Evolutionary conservation across 2,329 filamentous ascomycete species (phyloP), one percentile per base, ranked within the genome.

Genomic region (Thielaviopsis populi): DNA sequence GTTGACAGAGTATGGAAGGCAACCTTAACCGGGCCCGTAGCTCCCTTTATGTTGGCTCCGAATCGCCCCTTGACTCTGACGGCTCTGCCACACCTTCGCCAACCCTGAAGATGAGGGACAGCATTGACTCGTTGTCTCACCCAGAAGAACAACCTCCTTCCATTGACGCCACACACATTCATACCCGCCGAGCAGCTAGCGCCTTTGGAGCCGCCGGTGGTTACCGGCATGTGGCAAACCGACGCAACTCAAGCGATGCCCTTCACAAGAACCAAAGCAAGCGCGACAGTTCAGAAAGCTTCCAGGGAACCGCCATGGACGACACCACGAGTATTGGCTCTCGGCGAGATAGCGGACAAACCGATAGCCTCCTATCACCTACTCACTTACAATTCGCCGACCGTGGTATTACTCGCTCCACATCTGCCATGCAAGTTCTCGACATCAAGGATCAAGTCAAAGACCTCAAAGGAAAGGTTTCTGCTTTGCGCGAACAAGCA

Each of bases 1-100:
- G 8, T 72, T n/a, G n/a, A n/a, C n/a, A 95, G 90, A 88, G 89
- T 40, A 96, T 96, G 91, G 92, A 96, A 74, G 90, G 87, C 43
- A 96, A 96, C 69, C 78, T 96, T 22, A 86, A 81, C 65, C 86
- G 89, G 66, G 91, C 90, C 37, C 83, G 89, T 69, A 84, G 82
- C 67, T 86, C 86, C 10, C 77, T 89, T 27, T 78, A 82, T 56
- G 75, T 77, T 70, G 75, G 74, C 67, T 73, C 66, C 70, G 73
- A 10, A 68, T 72, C 42, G 66, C 46, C 60, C 46, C 19, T 63
- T 5, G 72, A 67, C 2, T 82, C 80, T 1, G 77, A 78, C 65
- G 75, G 75, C 10, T 82, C 80, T 19, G 53, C 17, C 15, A 81
- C 79, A 0, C 78, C 81, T 15, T 81, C 77, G 63, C 82, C 80